These are phyloP conservation scores for Phytophthora multivora DNA, from an alignment of 352 stramenopile species.

Conservation along the genomic window DNA sequence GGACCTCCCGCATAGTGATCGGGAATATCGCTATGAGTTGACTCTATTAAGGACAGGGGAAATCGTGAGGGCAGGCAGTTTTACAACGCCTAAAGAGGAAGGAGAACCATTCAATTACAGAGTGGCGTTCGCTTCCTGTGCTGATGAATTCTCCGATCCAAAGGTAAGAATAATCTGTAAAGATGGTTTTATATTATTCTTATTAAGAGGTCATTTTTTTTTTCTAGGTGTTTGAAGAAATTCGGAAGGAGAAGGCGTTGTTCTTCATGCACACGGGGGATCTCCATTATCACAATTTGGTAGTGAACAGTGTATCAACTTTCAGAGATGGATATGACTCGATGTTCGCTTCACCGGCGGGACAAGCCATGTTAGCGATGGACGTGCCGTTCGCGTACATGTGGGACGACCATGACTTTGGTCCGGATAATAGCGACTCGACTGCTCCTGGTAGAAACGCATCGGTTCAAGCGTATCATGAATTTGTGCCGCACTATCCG, in stretches of 20 bases:
- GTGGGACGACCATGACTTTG: conserved; percentile 92
- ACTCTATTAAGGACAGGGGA: conserved; percentile 38
- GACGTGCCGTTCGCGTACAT: conserved; percentile 88
- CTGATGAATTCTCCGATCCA: conserved; percentile 81
- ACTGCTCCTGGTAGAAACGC: conserved; percentile 71
- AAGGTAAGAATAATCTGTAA: conserved; percentile 25
- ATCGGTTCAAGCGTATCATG: conserved; percentile 77
- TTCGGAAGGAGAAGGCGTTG: conserved; percentile 64
- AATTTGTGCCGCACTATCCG: conserved; percentile 85
- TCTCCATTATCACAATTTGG: conserved; percentile 88
- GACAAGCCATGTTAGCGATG: conserved; percentile 80
- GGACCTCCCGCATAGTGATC: conserved; percentile 52
- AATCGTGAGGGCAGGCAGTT: conserved; percentile 44
- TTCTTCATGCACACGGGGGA: conserved; percentile 92
- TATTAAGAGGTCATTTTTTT: conserved; percentile 11
- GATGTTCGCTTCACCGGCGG: conserved; percentile 73
- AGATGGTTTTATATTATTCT: conserved; percentile 17
- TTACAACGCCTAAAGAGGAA: conserved; percentile 52
- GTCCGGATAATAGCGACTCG: conserved; percentile 88
- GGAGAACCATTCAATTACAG: conserved; percentile 65
- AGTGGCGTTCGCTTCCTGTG: conserved; percentile 82
- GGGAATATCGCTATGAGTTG: conserved; percentile 69
- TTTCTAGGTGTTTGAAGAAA: conserved; percentile 60
- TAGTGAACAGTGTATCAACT: conserved; percentile 55
- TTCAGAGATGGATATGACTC: conserved; percentile 75